A percentile compares a stretch with the other conserved stretches of the same genome.
These are phyloP conservation scores for Colletotrichum spinosum DNA, from an alignment of 2,329 filamentous ascomycete species.

Conservation along the genomic window DNA sequence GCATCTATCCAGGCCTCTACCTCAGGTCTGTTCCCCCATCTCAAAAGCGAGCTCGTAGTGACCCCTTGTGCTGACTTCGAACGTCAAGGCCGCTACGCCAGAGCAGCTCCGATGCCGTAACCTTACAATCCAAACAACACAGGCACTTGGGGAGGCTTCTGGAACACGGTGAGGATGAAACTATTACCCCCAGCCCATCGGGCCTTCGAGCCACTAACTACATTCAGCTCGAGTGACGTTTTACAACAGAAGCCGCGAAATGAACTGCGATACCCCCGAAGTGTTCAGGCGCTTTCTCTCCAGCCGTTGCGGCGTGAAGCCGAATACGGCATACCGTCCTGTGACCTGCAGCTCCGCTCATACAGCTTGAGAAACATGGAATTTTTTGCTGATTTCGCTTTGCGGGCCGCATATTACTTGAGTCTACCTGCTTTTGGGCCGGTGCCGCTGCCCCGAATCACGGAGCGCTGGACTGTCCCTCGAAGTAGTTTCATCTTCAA, in stretches of 20 bases:
- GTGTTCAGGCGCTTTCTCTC: slow-evolving; percentile 87
- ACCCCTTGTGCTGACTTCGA: too few relatives aligned
- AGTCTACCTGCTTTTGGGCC: slow-evolving; percentile 88
- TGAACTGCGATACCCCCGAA: slow-evolving; percentile 73
- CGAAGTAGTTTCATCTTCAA: slow-evolving; percentile 93
- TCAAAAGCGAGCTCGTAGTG: too few relatives aligned
- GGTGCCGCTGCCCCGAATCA: slow-evolving; percentile 85
- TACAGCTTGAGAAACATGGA: slow-evolving; percentile 91
- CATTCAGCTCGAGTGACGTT: too few relatives aligned
- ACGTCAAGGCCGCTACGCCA: too few relatives aligned
- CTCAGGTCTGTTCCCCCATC: too few relatives aligned
- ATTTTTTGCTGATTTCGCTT: slow-evolving; percentile 93
- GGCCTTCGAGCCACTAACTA: too few relatives aligned
- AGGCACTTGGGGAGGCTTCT: too few relatives aligned
- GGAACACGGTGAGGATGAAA: too few relatives aligned
- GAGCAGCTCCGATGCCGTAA: too few relatives aligned
- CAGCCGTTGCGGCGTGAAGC: slow-evolving; percentile 82
- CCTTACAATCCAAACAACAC: too few relatives aligned
- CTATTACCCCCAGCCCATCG: too few relatives aligned
- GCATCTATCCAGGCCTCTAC: too few relatives aligned
- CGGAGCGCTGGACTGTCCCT: slow-evolving; percentile 94
- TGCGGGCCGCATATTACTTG: slow-evolving; percentile 95
- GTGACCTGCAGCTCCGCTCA: slow-evolving; percentile 92
- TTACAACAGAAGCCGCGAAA: background rate
- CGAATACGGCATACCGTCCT: slow-evolving; percentile 82